Evolutionary conservation across 805 yeast species (phyloP).

Genomic region (Wickerhamomyces tratensis): DNA sequence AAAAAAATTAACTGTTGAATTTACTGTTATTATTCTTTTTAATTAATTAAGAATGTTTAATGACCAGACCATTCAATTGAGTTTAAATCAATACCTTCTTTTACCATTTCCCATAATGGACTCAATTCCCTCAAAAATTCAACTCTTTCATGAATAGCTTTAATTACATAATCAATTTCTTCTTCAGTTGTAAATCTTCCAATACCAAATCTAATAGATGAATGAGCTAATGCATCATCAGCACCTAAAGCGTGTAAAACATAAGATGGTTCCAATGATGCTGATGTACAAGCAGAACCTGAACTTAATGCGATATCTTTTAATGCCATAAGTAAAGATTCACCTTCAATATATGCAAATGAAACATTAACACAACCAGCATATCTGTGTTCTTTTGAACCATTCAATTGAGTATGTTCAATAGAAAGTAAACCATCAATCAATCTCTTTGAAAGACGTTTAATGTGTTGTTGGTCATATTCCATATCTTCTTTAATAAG

Average conservation of each 20-base stretch:
- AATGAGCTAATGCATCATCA: conserved; percentile 96
- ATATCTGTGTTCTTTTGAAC: conserved; percentile 65
- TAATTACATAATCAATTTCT: conserved; percentile 87
- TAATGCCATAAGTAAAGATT: conserved; percentile 92
- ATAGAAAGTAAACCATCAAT: conserved; percentile 63
- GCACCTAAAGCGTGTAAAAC: conserved; percentile 96
- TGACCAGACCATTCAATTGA: conserved; percentile 98
- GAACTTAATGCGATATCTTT: conserved; percentile 94
- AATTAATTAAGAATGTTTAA: conserved; percentile 21
- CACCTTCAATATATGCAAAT: conserved; percentile 97
- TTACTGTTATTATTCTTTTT: no score
- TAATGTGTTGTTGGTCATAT: conserved; percentile 65
- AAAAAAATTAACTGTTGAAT: no score
- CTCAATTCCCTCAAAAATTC: conserved; percentile 84
- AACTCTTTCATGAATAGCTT: conserved; percentile 84
- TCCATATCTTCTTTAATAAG: conserved; percentile 64
- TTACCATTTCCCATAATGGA: conserved; percentile 99
- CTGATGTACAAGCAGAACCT: conserved; percentile 98
- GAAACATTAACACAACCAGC: conserved; percentile 96
- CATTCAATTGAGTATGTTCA: conserved; percentile 87
- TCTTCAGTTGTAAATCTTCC: conserved; percentile 96
- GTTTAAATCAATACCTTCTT: conserved; percentile 92
- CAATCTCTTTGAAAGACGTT: conserved; percentile 62
- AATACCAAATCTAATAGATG: conserved; percentile 95
- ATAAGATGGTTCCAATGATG: conserved; percentile 95